Evolutionary conservation across 768 basidiomycete species (phyloP).

Genomic region (Megacollybia marginata): DNA sequence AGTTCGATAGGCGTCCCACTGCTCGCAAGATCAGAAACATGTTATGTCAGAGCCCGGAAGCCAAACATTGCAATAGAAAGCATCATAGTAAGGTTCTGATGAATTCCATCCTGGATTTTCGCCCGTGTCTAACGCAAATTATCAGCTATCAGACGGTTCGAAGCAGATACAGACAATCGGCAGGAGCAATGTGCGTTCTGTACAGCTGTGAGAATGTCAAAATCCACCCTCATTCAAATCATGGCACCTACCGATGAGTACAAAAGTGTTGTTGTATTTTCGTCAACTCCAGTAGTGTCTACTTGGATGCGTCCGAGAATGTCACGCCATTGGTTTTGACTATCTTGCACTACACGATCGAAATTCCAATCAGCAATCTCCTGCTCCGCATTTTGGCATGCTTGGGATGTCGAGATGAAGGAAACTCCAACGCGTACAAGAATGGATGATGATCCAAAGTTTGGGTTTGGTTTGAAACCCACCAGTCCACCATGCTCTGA

Average conservation of each 20-base stretch:
- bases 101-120: slow-evolving; percentile 63
- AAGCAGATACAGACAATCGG: slow-evolving; percentile 39
- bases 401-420: slow-evolving; percentile 52
- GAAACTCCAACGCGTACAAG: slow-evolving; percentile 60
- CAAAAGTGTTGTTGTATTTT: slow-evolving; percentile 45
- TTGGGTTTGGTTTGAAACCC: slow-evolving; percentile 42
- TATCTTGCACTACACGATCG: slow-evolving; percentile 33
- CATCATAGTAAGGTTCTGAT: slow-evolving; percentile 59
- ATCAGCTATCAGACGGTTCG: not conserved
- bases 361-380: slow-evolving; percentile 58
- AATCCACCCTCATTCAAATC: not conserved
- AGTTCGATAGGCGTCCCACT: slow-evolving; percentile 66
- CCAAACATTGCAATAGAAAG: slow-evolving; percentile 61
- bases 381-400: slow-evolving; percentile 51
- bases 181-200: slow-evolving; percentile 55
- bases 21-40: not conserved
- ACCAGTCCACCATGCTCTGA: slow-evolving; percentile 10
- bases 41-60: not conserved
- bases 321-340: slow-evolving; percentile 49
- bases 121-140: slow-evolving; percentile 37
- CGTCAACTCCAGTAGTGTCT: slow-evolving; percentile 36
- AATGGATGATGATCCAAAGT: slow-evolving; percentile 30
- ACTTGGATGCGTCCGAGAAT: slow-evolving; percentile 48
- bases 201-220: slow-evolving; percentile 33
- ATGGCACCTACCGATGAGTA: slow-evolving; percentile 44